Percentiles rank a stretch among this genome's conserved stretches.
Evolutionary conservation across 148 eudicot genomes (phyloP).

Genomic region (Spergularia bocconei): DNA sequence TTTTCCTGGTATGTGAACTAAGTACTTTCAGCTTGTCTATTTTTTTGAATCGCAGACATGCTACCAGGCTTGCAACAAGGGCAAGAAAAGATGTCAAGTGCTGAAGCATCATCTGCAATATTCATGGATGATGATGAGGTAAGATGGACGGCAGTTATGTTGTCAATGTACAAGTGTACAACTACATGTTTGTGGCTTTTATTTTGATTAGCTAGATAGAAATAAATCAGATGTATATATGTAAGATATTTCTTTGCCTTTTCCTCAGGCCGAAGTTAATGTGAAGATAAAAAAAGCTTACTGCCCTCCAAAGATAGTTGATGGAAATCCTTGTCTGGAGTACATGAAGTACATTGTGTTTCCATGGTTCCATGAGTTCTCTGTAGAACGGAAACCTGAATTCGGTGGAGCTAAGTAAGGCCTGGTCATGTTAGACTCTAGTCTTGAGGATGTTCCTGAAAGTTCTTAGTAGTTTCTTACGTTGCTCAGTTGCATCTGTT

Average conservation of each 20-base stretch:
- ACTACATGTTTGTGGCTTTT: not conserved
- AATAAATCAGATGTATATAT: not conserved
- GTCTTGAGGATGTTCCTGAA: not conserved
- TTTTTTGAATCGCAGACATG: constrained; percentile 58
- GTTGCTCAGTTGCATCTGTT: constrained; percentile 8
- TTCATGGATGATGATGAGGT: constrained; percentile 98
- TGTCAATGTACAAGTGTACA: not conserved
- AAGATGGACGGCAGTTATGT: constrained; percentile 1
- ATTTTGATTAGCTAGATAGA: not conserved
- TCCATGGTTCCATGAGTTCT: constrained; percentile 86
- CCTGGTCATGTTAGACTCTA: not conserved
- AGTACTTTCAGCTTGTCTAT: not conserved
- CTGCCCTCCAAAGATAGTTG: constrained; percentile 73
- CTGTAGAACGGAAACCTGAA: constrained; percentile 61
- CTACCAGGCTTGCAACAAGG: constrained; percentile 92
- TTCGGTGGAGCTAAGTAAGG: constrained; percentile 90
- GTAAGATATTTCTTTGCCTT: constrained; percentile 9
- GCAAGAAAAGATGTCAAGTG: constrained; percentile 96
- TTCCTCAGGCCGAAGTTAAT: constrained; percentile 68
- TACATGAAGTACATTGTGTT: constrained; percentile 71
- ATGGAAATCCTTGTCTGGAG: constrained; percentile 83
- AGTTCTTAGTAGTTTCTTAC: not conserved
- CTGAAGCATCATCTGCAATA: constrained; percentile 71
- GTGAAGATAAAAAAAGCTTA: constrained; percentile 84
- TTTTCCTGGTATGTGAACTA: not conserved